A percentile compares a stretch with the other conserved stretches of the same genome.
Conservation (phyloP, 129 eudicot genomes). For the Chrysanthemum seticuspe region DNA sequence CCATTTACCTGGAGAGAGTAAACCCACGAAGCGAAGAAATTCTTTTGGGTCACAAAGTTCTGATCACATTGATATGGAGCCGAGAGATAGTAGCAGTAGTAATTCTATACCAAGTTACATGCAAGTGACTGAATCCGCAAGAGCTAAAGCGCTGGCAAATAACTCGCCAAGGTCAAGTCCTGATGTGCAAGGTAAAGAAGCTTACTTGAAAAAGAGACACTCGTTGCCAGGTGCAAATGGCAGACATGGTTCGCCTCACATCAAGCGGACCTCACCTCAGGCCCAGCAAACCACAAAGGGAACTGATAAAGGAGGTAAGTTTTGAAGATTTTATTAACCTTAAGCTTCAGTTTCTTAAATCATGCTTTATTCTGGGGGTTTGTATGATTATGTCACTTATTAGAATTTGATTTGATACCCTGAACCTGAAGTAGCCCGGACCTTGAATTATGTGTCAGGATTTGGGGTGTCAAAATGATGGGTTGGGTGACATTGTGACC, state of each 20-base stretch:
- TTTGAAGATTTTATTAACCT: not conserved
- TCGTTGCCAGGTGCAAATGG: conserved; percentile 64
- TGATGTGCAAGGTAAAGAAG: conserved; percentile 69
- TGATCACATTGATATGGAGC: conserved; percentile 60
- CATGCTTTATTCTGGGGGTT: not conserved
- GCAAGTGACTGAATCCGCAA: conserved; percentile 94
- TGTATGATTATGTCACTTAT: too few relatives aligned
- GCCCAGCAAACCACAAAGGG: conserved; percentile 66
- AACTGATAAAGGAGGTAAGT: conserved; percentile 61
- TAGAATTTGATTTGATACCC: too few relatives aligned
- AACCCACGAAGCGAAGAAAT: conserved; percentile 60
- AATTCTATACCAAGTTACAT: conserved; percentile 80
- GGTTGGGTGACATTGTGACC: too few relatives aligned
- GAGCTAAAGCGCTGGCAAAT: conserved; percentile 65
- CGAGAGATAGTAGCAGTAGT: conserved; percentile 74
- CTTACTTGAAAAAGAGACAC: conserved; percentile 62
- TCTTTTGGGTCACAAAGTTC: conserved; percentile 72
- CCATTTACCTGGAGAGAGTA: conserved; percentile 54
- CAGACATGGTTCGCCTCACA: conserved; percentile 72
- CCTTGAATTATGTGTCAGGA: too few relatives aligned
- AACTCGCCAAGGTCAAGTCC: conserved; percentile 88
- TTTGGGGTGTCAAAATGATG: too few relatives aligned
- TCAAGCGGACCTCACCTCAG: conserved; percentile 57
- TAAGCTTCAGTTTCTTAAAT: conserved; percentile 20
- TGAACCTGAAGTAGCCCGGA: too few relatives aligned